phyloP scores from a whole-genome alignment of 2,329 filamentous ascomycete genomes.

The Fusarium zealandicum region DNA sequence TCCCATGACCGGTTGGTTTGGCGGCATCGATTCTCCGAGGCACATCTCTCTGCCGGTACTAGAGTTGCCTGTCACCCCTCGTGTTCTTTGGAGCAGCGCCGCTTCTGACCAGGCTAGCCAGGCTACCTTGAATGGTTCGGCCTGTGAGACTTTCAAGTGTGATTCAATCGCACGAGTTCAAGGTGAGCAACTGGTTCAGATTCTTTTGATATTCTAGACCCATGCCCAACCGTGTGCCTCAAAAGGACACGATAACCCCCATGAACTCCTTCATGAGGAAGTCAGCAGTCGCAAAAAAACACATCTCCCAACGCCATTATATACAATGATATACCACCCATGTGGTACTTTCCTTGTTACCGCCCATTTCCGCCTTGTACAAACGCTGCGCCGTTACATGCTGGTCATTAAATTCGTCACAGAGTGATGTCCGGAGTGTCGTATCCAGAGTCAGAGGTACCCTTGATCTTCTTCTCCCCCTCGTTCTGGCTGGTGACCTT shows the following conservation, averaged over 20 bases:
- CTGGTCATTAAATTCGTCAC: slow-evolving; percentile 22
- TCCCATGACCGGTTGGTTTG: slow-evolving; percentile 9
- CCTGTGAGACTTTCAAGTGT: background rate
- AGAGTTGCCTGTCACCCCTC: slow-evolving; percentile 20
- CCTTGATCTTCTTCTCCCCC: slow-evolving; percentile 38
- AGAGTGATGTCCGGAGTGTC: slow-evolving; percentile 39
- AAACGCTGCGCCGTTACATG: slow-evolving; percentile 2
- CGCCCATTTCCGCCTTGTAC: background rate
- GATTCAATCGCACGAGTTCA: background rate
- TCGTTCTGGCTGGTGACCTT: background rate
- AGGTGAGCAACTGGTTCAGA: background rate
- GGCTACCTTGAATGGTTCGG: too few relatives aligned
- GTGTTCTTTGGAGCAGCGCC: slow-evolving; percentile 23
- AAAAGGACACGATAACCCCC: background rate
- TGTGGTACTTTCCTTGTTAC: background rate
- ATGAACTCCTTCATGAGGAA: background rate
- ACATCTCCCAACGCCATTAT: slow-evolving; percentile 16
- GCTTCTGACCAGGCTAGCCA: background rate
- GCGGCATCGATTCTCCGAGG: slow-evolving; percentile 11
- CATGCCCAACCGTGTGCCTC: background rate
- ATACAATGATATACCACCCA: slow-evolving; percentile 1
- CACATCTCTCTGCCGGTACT: slow-evolving; percentile 10
- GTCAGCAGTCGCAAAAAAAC: background rate
- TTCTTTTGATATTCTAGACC: background rate
- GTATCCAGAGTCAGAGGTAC: slow-evolving; percentile 46